Base-by-base conservation (phyloP, 2,329 filamentous ascomycete species). In the Trichoderma koningiopsis region DNA sequence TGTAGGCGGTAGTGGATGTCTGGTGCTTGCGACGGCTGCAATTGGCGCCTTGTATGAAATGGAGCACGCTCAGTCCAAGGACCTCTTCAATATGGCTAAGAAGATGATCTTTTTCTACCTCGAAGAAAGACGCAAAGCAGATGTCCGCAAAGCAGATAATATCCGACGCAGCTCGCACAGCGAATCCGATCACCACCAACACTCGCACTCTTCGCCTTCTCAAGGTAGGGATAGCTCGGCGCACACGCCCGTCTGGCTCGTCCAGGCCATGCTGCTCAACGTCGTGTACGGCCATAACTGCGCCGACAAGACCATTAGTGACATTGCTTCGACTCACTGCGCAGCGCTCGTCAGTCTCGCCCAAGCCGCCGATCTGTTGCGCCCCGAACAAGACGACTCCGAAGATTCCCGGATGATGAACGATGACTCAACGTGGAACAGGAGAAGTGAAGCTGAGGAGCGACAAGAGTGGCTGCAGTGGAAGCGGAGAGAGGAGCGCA, bases 201-300 rank as follows among this genome's bases (percentile, higher is more conserved):
- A 62, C 19, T n/a, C 49, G 49, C n/a, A 24, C 6, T 31, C 47
- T 3, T 53, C 49, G 49, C 79, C 77, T 55, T 81, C 84, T 14
- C 82, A 85, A 56, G 77, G 80, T 22, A 81, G 84, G 67, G 91
- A 93, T 70, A 86, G 86, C 61, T 85, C 88, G 19, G 86, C 89
- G 49, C 89, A 93, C 73, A 95, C 94, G 2, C 95, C 95, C 0
- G 85, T 97, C 52, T 98, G 95, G 94, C 86, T 99, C 31, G 94
- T 98, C 19, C 96, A 98, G 80, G 93, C 95, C 0, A 98, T 98
- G 95, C 84, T 98, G 10, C 85, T 99, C 62, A 98, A 97, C 77
- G 92, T 98, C 47, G 92, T 97, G 19, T 98, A 97, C 77, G 95
- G 95, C 16, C 93, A 97, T 79, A 96, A 97, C 73, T 97, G 94